Evolutionary conservation across 306 rosid species (phyloP).

Genomic region (Lathyrus tuberosus): DNA sequence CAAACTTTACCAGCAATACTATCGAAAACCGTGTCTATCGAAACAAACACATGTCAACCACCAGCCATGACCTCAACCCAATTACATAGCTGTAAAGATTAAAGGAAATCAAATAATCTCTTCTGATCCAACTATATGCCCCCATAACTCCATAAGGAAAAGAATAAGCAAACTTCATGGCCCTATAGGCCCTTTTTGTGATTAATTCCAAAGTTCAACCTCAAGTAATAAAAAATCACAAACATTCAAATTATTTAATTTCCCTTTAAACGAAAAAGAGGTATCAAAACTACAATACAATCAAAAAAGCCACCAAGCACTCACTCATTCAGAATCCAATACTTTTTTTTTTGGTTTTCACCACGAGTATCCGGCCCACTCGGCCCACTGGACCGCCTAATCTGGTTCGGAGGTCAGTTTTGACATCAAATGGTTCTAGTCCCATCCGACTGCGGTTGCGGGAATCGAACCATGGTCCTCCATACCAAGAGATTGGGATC

Average conservation of each 20-base stretch:
- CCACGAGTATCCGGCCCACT: too few species aligned
- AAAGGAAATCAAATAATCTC: slow-evolving; percentile 15
- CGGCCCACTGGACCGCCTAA: too few species aligned
- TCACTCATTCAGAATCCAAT: slow-evolving; percentile 30
- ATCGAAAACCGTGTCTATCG: slow-evolving; percentile 8
- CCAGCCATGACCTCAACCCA: slow-evolving; percentile 9
- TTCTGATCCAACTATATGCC: not conserved
- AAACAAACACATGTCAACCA: slow-evolving; percentile 24
- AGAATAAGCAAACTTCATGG: slow-evolving; percentile 5
- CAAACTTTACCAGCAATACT: slow-evolving; percentile 16
- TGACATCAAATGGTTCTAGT: too few species aligned
- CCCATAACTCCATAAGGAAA: not conserved
- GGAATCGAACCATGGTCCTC: too few species aligned
- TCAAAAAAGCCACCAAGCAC: slow-evolving; percentile 7
- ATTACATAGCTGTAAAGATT: slow-evolving; percentile 3
- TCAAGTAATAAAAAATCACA: slow-evolving; percentile 9
- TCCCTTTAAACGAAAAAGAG: slow-evolving; percentile 1
- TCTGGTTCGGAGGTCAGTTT: too few species aligned
- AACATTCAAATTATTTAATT: not conserved
- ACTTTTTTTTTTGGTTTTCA: too few species aligned
- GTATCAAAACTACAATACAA: slow-evolving; percentile 2
- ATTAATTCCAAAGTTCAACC: slow-evolving; percentile 24
- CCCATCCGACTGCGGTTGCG: too few species aligned
- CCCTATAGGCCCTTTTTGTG: not conserved
- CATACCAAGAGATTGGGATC: too few species aligned